Evolutionary conservation across 2,329 filamentous ascomycete species (phyloP), one percentile per base, ranked within the genome.

Genomic region (Aspergillus sp.): DNA sequence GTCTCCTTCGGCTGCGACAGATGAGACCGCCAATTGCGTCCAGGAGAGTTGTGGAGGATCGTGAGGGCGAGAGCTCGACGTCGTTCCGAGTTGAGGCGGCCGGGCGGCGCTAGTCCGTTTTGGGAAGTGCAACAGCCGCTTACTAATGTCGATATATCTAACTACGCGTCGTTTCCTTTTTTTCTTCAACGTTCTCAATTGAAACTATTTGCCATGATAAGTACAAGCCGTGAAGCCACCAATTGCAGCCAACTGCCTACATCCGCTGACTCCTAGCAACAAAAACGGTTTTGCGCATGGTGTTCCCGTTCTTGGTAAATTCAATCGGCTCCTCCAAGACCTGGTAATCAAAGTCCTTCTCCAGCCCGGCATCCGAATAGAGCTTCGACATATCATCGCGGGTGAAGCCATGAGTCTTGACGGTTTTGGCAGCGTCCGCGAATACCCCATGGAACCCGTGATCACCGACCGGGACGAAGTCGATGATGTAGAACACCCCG

Each of bases 361-460:
- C 69, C 12, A 69, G 63, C 0, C 81, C 80, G 1, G 80, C 81
- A n/a, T 63, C 60, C 35, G 69, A 66, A 47, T 83, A 85, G 42
- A 84, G 69, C 14, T 60, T 54, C 46, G 63, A 67, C 32, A 85
- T 72, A 16, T 72, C 63, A 8, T 70, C 67, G 50, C 74, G 60
- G 1, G 66, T 69, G 55, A 88, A 86, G 0, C 82, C 80, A 40
- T 76, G 67, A 33, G 80, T 77, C 19, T 70, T 71, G 13, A 86
- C 69, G 0, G 76, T 80, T 22, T 68, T 57, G 3, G 50, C 45
- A 34, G 64, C 63, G 5, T 66, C 47, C 17, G 55, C 52, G 15
- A 49, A 42, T 4, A 47, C 36, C 12, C 44, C 35, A 14, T 42
- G 30, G 24, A 38, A 30, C 20, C 47, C 37, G 6, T 45, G 37